Evolutionary conservation across 805 yeast species (phyloP), one percentile per base, ranked within the genome.

Genomic region (Myxozyma sirexii): DNA sequence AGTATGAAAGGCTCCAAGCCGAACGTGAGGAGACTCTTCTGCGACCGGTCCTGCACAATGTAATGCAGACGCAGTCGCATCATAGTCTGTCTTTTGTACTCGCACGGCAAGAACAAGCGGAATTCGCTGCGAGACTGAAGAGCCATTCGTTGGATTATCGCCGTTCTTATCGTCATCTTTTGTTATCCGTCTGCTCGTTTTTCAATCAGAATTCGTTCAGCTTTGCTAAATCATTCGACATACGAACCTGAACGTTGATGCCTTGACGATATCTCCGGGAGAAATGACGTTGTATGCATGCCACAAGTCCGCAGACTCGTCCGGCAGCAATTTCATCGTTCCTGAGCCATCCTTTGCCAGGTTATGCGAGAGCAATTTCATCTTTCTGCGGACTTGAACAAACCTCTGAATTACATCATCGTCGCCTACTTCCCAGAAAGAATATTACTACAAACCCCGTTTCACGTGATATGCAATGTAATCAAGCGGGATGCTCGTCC

Each of bases 281-380:
- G 84, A 86, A 2, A 94, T 79, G 26, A 94, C 76, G 69, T 93
- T 94, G 76, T 90, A 90, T 3, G 90, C 70, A 26, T 88, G 85
- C 90, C 97, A 94, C 62, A 94, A 77, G 72, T 93, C 99, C 68
- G 93, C 97, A 49, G 87, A 83, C 68, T 94, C 98, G 69, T 92
- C 88, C 0, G 97, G 92, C 2, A 84, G 76, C 21, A 93, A 72
- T 0, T 88, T 79, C 21, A 90, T 78, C 1, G 80, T 74, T 4
- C 93, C 96, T 58, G 86, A 80, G 52, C 80, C 76, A 64, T 86
- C 90, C 64, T 81, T 84, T 54, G 80, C 83, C 38, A 84, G 72
- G 17, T 73, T 68, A 59, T 82, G 80, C 4, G 78, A 72, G 1
- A 84, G 65, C 31, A 86, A 73, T 70, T 84, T 86, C 92, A 86